Evolutionary conservation across 78 protist species (phyloP), one percentile per base, ranked within the genome.

Genomic region (Cavenderia fasciculata): DNA sequence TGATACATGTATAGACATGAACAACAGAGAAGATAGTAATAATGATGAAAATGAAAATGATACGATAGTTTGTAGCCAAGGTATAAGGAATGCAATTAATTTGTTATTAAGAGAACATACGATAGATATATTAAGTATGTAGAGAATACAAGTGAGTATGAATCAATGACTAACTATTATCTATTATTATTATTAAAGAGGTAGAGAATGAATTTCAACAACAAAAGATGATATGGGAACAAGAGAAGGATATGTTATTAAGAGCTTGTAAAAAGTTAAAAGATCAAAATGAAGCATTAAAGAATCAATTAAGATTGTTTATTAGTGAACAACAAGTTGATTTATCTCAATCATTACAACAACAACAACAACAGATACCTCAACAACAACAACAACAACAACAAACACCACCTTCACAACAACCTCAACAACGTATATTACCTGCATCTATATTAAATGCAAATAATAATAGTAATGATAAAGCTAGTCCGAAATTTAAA

Each of bases 141-240:
- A 25, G 41, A 46, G 5, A 18, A 5, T n/a, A 10, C n/a, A n/a
- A n/a, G n/a, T n/a, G n/a, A n/a, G n/a, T n/a, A n/a, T n/a, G 7
- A 65, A n/a, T 41, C 2, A 21, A 38, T 6, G 10, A 61, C 36
- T 12, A 7, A 12, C 7, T 56, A 8, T 25, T 19, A 7, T 56
- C 62, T 25, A 56, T 56, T 25, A 56, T 19, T 56, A 56, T 56
- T 16, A 56, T 12, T 12, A 14, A 19, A 65, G 88, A 78, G 29
- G 44, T 78, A 38, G 88, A 78, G 43, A 49, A 52, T 54, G 88
- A 78, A 51, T 78, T 78, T 78, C 88, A 78, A 78, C 49, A 23
- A 29, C 88, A 78, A 52, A 44, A 49, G 49, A 34, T 31, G 1
- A 34, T 34, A 49, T 78, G 88, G 88, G 66, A 66, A 4, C 46